phyloP scores from a whole-genome alignment of 2,329 filamentous ascomycete species.

The Aspergillus sp. region DNA sequence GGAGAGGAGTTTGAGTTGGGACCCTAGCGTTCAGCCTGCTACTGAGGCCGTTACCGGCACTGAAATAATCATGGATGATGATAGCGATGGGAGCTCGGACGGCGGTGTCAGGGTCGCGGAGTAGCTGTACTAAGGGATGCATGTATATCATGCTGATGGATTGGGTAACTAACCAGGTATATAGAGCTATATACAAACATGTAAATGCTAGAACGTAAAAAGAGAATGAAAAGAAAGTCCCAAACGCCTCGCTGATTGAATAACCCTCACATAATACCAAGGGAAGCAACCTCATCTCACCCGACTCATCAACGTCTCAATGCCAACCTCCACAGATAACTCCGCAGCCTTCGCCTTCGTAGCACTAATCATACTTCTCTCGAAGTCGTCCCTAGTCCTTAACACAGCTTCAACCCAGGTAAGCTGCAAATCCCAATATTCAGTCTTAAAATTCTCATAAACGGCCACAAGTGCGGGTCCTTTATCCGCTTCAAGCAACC shows the following conservation, averaged over 20 bases:
- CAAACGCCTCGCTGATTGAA: constrained; percentile 10
- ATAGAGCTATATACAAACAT: not conserved
- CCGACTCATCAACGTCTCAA: constrained; percentile 92
- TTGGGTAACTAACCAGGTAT: not conserved
- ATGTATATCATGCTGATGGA: not conserved
- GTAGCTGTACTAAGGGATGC: not conserved
- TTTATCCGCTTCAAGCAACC: constrained; percentile 68
- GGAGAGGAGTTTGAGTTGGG: constrained; percentile 23
- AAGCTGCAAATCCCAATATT: constrained; percentile 91
- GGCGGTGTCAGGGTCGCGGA: not conserved
- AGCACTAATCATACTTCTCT: constrained; percentile 76
- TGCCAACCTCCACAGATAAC: constrained; percentile 69
- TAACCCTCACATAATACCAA: constrained; percentile 6
- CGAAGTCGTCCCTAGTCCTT: constrained; percentile 83
- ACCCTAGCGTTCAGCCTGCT: too few species aligned
- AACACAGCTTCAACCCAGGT: constrained; percentile 93
- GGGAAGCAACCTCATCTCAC: constrained; percentile 54
- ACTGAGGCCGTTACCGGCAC: not conserved
- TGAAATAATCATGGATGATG: not conserved
- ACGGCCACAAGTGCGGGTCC: constrained; percentile 65
- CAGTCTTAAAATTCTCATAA: constrained; percentile 74
- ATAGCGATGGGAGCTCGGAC: not conserved
- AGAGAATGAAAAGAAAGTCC: constrained; percentile 5
- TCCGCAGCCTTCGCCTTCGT: constrained; percentile 86
- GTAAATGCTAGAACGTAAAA: not conserved